Conservation (phyloP, 139 green algal genomes). For the Coccomyxa sp. region DNA sequence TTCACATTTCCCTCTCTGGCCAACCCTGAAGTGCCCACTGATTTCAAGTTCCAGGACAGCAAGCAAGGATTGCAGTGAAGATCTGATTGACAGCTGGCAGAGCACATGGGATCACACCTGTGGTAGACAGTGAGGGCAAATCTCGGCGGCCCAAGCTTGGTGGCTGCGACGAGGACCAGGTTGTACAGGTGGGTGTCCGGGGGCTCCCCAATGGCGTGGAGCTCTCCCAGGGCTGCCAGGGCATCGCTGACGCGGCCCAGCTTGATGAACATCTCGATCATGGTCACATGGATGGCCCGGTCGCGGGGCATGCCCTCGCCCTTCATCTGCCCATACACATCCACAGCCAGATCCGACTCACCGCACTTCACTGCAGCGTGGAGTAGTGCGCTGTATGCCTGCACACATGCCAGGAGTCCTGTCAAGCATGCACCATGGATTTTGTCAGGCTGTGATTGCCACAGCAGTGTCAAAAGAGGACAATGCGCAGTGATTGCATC, state of each 20-base stretch:
- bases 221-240: slow-evolving; percentile 38
- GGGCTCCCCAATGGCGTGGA: slow-evolving; percentile 28
- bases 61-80: no score
- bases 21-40: no score
- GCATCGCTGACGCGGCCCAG: slow-evolving; percentile 29
- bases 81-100: no score
- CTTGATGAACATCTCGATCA: slow-evolving; percentile 51
- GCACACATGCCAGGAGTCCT: neutral
- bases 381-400: slow-evolving; percentile 72
- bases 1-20: no score
- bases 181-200: slow-evolving; percentile 48
- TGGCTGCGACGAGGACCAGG: slow-evolving; percentile 45
- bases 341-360: slow-evolving; percentile 60
- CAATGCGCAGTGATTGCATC: no score
- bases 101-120: slow-evolving; percentile 6
- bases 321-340: slow-evolving; percentile 33
- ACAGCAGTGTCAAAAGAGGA: no score
- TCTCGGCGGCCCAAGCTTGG: slow-evolving; percentile 38
- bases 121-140: slow-evolving; percentile 35
- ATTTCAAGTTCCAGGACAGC: no score
- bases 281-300: slow-evolving; percentile 26
- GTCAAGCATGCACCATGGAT: neutral
- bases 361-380: slow-evolving; percentile 75
- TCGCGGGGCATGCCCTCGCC: slow-evolving; percentile 2
- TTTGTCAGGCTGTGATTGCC: no score